phyloP scores from a whole-genome alignment of 2,329 filamentous ascomycete species.

The Dryadomyces sulphureus region DNA sequence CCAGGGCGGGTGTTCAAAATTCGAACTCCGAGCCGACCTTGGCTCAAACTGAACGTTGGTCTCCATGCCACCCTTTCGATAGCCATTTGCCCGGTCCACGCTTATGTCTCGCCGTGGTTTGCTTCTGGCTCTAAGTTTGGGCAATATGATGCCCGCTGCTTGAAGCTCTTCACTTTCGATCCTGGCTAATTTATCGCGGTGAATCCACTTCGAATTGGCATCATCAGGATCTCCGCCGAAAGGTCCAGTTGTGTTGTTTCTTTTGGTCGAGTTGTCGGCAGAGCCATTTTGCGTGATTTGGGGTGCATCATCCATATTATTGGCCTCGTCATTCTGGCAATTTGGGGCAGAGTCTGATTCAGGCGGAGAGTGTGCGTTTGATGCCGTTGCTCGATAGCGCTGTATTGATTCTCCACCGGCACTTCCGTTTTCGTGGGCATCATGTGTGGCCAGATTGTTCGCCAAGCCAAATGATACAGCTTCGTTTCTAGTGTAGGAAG shows the following conservation, averaged over 20 bases:
- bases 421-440: background rate
- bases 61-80: conserved; percentile 18
- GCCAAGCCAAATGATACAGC: background rate
- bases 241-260: conserved; percentile 16
- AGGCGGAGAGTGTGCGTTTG: background rate
- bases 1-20: conserved; percentile 36
- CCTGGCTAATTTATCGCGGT: conserved; percentile 66
- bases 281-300: conserved; percentile 1
- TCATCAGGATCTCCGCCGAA: conserved; percentile 20
- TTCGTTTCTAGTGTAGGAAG: background rate
- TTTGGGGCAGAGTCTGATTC: background rate
- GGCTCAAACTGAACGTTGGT: conserved; percentile 16
- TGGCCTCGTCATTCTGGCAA: conserved; percentile 22
- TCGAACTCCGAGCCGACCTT: conserved; percentile 32
- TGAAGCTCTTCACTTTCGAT: conserved; percentile 73
- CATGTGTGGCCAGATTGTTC: background rate
- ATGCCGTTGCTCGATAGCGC: background rate
- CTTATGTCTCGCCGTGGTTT: conserved; percentile 13
- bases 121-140: conserved; percentile 34
- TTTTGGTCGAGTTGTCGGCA: conserved; percentile 9
- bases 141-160: conserved; percentile 55
- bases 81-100: conserved; percentile 18
- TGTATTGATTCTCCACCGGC: background rate
- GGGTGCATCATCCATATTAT: conserved; percentile 30
- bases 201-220: conserved; percentile 68